These are phyloP conservation scores for Teratosphaeria epicoccoides DNA, from an alignment of 2,329 filamentous ascomycete genomes.

Conservation along the genomic window DNA sequence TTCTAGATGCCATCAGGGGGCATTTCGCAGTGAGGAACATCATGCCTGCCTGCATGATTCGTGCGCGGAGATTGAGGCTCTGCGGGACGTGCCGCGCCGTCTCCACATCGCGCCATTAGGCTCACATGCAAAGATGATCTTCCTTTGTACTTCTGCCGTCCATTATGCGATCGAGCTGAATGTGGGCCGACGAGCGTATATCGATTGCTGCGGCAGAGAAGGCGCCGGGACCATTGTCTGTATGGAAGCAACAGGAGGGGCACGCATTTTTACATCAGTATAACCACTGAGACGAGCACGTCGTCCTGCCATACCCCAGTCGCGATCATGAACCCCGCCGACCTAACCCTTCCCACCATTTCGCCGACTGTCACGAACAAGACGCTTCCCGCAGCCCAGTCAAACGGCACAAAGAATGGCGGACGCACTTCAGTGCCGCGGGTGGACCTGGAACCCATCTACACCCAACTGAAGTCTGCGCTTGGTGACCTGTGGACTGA, in stretches of 20 bases:
- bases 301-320: not conserved
- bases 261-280: not conserved
- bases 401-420: slow-evolving; percentile 36
- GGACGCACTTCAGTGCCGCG: slow-evolving; percentile 44
- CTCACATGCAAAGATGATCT: not conserved
- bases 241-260: not conserved
- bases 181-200: not conserved
- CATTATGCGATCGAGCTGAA: not conserved
- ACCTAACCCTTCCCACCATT: slow-evolving; percentile 17
- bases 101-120: not conserved
- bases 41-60: not conserved
- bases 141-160: no score
- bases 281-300: not conserved
- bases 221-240: not conserved
- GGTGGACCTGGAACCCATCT: slow-evolving; percentile 53
- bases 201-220: not conserved
- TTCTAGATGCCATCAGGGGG: no score
- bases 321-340: slow-evolving; percentile 25
- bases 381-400: slow-evolving; percentile 13
- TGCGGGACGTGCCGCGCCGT: not conserved
- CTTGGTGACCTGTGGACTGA: slow-evolving; percentile 50
- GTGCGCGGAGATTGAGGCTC: not conserved
- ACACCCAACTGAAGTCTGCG: slow-evolving; percentile 49
- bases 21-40: no score
- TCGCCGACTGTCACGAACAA: slow-evolving; percentile 21